Conservation (phyloP, 2,329 filamentous ascomycete genomes). For the Calonectria naviculata region DNA sequence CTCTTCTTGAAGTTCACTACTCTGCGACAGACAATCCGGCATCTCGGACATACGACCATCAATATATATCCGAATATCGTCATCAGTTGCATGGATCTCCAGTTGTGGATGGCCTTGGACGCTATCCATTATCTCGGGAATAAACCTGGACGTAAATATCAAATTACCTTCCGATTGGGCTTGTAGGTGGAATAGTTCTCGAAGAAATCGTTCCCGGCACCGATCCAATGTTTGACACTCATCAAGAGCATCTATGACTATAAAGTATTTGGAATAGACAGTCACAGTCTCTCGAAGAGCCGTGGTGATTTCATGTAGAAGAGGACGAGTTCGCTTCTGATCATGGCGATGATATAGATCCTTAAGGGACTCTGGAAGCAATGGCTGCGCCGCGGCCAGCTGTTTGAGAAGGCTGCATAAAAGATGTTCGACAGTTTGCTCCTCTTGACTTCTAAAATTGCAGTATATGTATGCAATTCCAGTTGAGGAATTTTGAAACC, state of each 20-base stretch:
- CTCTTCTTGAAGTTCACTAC: background rate
- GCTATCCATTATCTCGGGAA: background rate
- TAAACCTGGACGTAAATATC: background rate
- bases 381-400: background rate
- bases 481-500: background rate
- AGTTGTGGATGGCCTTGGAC: background rate
- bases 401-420: background rate
- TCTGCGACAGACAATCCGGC: background rate
- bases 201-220: background rate
- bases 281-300: background rate
- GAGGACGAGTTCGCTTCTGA: background rate
- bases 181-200: background rate
- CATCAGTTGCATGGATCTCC: background rate
- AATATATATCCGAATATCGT: background rate
- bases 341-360: background rate
- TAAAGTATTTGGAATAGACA: background rate
- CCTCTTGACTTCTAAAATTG: background rate
- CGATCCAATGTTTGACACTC: background rate
- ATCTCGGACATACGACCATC: background rate
- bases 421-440: background rate
- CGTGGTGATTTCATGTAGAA: background rate
- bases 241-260: background rate
- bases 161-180: background rate
- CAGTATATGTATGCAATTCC: background rate
- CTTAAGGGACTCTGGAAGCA: background rate